phyloP scores from a whole-genome alignment of 2,329 filamentous ascomycete genomes.

The Didymellaceae sp. region DNA sequence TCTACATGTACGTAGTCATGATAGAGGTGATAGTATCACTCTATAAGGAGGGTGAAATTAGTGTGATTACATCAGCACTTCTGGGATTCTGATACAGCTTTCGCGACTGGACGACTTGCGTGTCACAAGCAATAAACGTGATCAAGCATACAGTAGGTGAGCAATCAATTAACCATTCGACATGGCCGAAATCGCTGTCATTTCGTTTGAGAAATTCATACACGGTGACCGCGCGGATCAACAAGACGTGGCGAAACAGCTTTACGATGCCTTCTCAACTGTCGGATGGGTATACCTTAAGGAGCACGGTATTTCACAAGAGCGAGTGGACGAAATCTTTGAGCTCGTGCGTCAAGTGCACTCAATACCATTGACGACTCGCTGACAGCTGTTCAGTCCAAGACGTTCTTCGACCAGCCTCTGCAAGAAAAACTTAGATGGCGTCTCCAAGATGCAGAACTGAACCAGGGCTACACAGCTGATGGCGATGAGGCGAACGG shows the following conservation, averaged over 20 bases:
- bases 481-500: constrained; percentile 47
- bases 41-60: no score
- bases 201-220: constrained; percentile 31
- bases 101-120: no score
- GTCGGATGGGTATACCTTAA: constrained; percentile 54
- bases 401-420: constrained; percentile 47
- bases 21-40: no score
- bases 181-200: background rate
- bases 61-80: no score
- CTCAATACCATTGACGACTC: no score
- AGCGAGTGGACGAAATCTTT: constrained; percentile 40
- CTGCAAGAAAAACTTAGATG: constrained; percentile 43
- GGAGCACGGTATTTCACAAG: constrained; percentile 49
- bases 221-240: constrained; percentile 28
- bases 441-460: constrained; percentile 46
- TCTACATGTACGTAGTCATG: no score
- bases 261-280: constrained; percentile 49
- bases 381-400: constrained; percentile 26
- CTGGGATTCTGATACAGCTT: no score
- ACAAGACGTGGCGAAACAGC: constrained; percentile 33
- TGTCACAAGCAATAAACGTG: no score
- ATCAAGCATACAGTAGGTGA: no score
- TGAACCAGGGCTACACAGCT: constrained; percentile 50
- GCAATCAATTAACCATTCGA: no score
- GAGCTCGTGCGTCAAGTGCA: constrained; percentile 28